phyloP scores from a whole-genome alignment of 2,329 filamentous ascomycete genomes.

The Eutypa lata region DNA sequence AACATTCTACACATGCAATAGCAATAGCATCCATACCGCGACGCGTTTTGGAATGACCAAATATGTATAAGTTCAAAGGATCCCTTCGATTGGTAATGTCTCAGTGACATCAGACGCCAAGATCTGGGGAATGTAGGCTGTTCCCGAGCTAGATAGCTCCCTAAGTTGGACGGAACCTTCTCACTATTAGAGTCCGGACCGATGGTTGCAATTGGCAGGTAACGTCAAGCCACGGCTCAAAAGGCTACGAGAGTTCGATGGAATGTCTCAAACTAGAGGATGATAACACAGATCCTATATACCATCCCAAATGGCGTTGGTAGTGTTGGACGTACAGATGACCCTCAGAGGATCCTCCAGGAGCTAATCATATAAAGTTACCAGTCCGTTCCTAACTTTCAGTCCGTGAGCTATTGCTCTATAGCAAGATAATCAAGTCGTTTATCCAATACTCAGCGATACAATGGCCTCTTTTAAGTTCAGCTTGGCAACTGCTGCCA shows the following conservation, averaged over 20 bases:
- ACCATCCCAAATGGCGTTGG: neutral
- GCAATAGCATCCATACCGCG: neutral
- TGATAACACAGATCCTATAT: neutral
- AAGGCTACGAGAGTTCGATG: neutral
- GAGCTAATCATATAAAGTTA: neutral
- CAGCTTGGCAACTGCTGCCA: neutral
- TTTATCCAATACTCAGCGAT: neutral
- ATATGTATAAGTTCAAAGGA: too few relatives aligned
- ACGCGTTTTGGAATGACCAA: neutral
- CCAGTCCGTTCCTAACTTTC: neutral
- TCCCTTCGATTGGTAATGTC: too few relatives aligned
- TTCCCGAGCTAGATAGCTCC: neutral
- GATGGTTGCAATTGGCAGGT: neutral
- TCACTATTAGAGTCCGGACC: neutral
- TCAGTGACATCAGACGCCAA: neutral
- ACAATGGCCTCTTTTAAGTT: neutral
- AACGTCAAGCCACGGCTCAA: neutral
- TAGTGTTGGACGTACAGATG: too few relatives aligned
- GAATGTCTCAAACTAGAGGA: neutral
- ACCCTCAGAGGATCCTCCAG: too few relatives aligned
- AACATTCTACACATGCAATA: too few relatives aligned
- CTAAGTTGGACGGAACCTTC: neutral
- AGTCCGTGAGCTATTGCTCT: neutral
- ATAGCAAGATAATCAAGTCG: neutral
- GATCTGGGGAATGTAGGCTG: neutral